Evolutionary conservation across 2,329 filamentous ascomycete species (phyloP).

Genomic region (Paecilomyces sp.): DNA sequence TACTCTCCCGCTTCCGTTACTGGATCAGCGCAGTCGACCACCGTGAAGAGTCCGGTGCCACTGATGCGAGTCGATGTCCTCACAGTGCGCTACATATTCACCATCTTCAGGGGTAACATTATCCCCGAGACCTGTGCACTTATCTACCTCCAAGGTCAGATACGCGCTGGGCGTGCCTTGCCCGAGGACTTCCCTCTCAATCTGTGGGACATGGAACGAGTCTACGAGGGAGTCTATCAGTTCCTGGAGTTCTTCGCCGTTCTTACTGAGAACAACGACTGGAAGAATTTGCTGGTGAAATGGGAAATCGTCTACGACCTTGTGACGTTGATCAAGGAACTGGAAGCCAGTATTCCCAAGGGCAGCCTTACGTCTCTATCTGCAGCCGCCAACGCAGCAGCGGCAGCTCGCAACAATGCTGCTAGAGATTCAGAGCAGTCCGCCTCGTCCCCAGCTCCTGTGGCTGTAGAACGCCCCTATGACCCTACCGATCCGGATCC

Average conservation of each 20-base stretch:
- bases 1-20: slow-evolving; percentile 41
- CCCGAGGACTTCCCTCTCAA: slow-evolving; percentile 89
- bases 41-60: slow-evolving; percentile 51
- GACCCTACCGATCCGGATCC: slow-evolving; percentile 39
- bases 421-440: slow-evolving; percentile 24
- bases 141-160: slow-evolving; percentile 88
- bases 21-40: slow-evolving; percentile 46
- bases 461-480: slow-evolving; percentile 60
- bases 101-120: slow-evolving; percentile 83
- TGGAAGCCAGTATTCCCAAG: slow-evolving; percentile 83
- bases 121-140: slow-evolving; percentile 92
- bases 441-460: slow-evolving; percentile 26
- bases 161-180: slow-evolving; percentile 66
- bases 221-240: slow-evolving; percentile 89
- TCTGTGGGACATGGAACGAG: slow-evolving; percentile 94
- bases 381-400: slow-evolving; percentile 13
- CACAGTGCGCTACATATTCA: slow-evolving; percentile 82
- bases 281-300: slow-evolving; percentile 76
- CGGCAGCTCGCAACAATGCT: slow-evolving; percentile 18
- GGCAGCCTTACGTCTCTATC: slow-evolving; percentile 53
- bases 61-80: slow-evolving; percentile 52
- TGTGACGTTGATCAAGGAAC: slow-evolving; percentile 74
- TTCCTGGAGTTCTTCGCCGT: slow-evolving; percentile 92
- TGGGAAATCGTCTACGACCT: slow-evolving; percentile 91
- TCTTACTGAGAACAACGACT: slow-evolving; percentile 74